Evolutionary conservation across 75 land plant species (phyloP), one percentile per base, ranked within the genome.

Genomic region (Cupressus sempervirens): DNA sequence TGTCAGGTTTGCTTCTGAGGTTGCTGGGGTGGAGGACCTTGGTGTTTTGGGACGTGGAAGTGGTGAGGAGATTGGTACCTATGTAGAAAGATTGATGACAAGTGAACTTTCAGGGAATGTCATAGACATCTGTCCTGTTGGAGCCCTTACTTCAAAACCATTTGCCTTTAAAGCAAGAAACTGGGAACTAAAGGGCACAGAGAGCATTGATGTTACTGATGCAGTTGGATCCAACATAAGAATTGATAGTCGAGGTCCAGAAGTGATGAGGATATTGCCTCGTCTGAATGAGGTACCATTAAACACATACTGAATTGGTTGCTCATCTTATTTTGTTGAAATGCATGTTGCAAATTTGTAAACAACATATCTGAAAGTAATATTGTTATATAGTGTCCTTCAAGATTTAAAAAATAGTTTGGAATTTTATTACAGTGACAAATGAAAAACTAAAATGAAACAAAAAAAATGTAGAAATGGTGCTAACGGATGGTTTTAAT

Each of bases 101-200:
- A 98, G 99, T 90, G 99, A 98, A 88, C 95, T 98, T 76, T 98
- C 99, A 68, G 99, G 99, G 80, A 98, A 98, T 89, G 99, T 98
- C 35, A 98, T 98, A 38, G 99, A 96, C 84, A 93, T 98, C 13
- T 98, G 99, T 79, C 99, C 99, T 85, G 98, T 98, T 20, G 99
- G 99, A 43, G 99, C 99, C 62, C 89, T 98, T 32, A 98, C 99
- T 13, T 96, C 99, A 34, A 98, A 94, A 82, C 99, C 99, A 45
- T 98, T 91, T 92, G 99, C 99, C 56, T 98, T 98, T 73, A 98
- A 97, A 84, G 99, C 99, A 58, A 89, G 99, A 80, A 96, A 93
- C 82, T 98, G 98, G 99, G 99, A 98, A 86, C 81, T 98, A 82
- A 98, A 96, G 83, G 94, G 95, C 34, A 98, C 98, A 30, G 98